Percentiles rank a stretch among this genome's conserved stretches.
Evolutionary conservation across 2,329 filamentous ascomycete species (phyloP).

Genomic region (Stachybotrys echinatus): DNA sequence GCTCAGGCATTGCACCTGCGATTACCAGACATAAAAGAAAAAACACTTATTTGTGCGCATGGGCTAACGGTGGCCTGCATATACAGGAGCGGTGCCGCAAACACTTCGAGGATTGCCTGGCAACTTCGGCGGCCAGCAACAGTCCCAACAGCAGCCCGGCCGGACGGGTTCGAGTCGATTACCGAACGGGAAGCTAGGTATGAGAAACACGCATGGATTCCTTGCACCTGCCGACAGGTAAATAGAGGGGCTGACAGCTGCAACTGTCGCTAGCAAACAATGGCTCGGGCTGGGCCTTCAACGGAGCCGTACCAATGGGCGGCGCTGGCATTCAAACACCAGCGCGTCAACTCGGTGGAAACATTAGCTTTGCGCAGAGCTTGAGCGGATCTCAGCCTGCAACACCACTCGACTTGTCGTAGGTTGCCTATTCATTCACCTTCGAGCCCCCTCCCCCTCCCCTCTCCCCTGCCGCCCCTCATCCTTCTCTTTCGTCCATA

Average conservation of each 20-base stretch:
- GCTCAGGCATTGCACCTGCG: too few species aligned
- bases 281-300: constrained; percentile 57
- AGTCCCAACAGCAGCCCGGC: constrained; percentile 42
- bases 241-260: constrained; percentile 7
- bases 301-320: constrained; percentile 56
- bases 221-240: neutral
- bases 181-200: constrained; percentile 63
- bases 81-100: constrained; percentile 54
- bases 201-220: constrained; percentile 3
- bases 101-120: constrained; percentile 56
- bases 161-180: constrained; percentile 53
- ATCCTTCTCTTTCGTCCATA: neutral
- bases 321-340: constrained; percentile 47
- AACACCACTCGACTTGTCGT: constrained; percentile 60
- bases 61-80: constrained; percentile 20
- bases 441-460: constrained; percentile 1
- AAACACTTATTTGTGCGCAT: neutral
- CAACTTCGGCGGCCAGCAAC: constrained; percentile 55
- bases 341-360: constrained; percentile 50
- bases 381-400: constrained; percentile 57
- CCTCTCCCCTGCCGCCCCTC: neutral
- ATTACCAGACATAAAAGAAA: too few species aligned
- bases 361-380: constrained; percentile 62
- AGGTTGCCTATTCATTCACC: constrained; percentile 37
- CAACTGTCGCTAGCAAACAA: constrained; percentile 36